These are phyloP conservation scores for Talaromyces marneffei DNA, from an alignment of 2,329 filamentous ascomycete genomes.

Conservation along the genomic window DNA sequence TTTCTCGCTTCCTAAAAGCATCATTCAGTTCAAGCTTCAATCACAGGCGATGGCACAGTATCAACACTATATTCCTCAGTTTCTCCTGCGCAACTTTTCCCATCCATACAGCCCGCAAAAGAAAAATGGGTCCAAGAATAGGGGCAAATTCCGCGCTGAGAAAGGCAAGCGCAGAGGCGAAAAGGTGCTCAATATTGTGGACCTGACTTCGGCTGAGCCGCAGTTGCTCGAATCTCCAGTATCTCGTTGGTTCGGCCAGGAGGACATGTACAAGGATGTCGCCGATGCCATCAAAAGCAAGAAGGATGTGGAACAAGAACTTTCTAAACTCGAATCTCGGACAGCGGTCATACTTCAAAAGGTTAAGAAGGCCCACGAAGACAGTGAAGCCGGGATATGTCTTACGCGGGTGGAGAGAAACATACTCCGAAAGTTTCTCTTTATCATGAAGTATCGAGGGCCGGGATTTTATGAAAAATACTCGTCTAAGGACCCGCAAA, in stretches of 20 bases:
- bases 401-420: slow-evolving; percentile 32
- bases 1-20: no score
- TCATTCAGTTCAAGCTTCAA: no score
- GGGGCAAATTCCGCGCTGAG: not conserved
- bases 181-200: slow-evolving; percentile 20
- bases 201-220: slow-evolving; percentile 14
- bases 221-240: slow-evolving; percentile 17
- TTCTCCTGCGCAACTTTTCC: slow-evolving; percentile 31
- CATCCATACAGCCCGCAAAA: slow-evolving; percentile 15
- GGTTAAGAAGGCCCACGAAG: slow-evolving; percentile 13
- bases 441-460: slow-evolving; percentile 43
- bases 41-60: slow-evolving; percentile 18
- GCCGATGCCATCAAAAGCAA: slow-evolving; percentile 17
- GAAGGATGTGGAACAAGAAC: slow-evolving; percentile 23
- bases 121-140: not conserved
- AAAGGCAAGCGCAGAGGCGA: slow-evolving; percentile 14
- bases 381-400: slow-evolving; percentile 18
- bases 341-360: slow-evolving; percentile 21
- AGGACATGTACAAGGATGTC: slow-evolving; percentile 29
- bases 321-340: slow-evolving; percentile 22
- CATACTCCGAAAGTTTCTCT: slow-evolving; percentile 38
- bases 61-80: slow-evolving; percentile 34
- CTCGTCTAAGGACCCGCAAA: not conserved
- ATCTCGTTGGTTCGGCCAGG: slow-evolving; percentile 21
- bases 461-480: slow-evolving; percentile 32